Evolutionary conservation across 306 rosid genomes (phyloP).

Genomic region (Trichosanthes truncata): DNA sequence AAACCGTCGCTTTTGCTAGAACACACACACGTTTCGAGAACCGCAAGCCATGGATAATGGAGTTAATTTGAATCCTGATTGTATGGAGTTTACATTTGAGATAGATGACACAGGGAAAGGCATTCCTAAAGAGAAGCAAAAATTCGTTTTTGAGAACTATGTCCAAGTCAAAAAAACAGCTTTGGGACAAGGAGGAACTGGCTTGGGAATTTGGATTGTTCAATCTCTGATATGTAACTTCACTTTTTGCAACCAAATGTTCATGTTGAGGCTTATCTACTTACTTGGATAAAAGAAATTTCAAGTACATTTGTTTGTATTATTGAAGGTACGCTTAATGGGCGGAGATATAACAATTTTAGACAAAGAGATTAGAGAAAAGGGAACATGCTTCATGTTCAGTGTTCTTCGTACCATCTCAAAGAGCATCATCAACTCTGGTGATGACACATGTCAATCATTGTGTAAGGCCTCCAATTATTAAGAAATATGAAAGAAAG

Average conservation of each 20-base stretch:
- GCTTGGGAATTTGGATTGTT: constrained; percentile 91
- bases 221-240: constrained; percentile 49
- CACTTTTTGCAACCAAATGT: no score
- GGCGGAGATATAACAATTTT: constrained; percentile 60
- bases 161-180: constrained; percentile 65
- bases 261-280: no score
- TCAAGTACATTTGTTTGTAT: background rate
- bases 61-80: constrained; percentile 20
- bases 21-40: constrained; percentile 20
- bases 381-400: constrained; percentile 67
- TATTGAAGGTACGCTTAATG: constrained; percentile 63
- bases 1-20: constrained; percentile 49
- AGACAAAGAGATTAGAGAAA: constrained; percentile 56
- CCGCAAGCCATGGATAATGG: constrained; percentile 19
- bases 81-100: constrained; percentile 57
- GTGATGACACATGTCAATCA: constrained; percentile 11
- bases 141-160: constrained; percentile 56
- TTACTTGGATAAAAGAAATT: no score
- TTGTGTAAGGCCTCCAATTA: no score
- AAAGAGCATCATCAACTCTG: constrained; percentile 20
- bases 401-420: constrained; percentile 32
- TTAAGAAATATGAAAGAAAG: no score
- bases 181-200: constrained; percentile 60
- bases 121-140: constrained; percentile 62
- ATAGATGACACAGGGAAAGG: constrained; percentile 89